Evolutionary conservation across 352 stramenopile genomes (phyloP).

Genomic region (Phytophthora kernoviae): DNA sequence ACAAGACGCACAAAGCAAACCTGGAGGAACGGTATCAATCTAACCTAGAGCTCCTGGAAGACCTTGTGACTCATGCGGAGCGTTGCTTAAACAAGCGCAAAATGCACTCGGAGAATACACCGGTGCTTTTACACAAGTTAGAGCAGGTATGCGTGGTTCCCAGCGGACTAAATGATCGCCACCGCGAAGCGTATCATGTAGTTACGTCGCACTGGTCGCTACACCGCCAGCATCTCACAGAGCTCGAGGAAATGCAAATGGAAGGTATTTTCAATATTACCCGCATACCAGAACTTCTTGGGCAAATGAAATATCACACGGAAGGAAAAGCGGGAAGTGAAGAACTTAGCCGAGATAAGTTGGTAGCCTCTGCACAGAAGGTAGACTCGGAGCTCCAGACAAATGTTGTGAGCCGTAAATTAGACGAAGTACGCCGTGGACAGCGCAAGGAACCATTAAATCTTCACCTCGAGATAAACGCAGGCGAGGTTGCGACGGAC

Average conservation of each 20-base stretch:
- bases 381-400: conserved; percentile 37
- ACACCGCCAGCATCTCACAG: conserved; percentile 52
- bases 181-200: conserved; percentile 66
- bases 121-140: conserved; percentile 61
- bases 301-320: conserved; percentile 69
- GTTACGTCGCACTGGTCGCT: conserved; percentile 68
- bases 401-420: conserved; percentile 49
- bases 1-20: conserved; percentile 37
- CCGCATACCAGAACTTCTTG: conserved; percentile 69
- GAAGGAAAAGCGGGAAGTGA: conserved; percentile 60
- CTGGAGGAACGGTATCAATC: conserved; percentile 46
- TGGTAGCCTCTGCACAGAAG: conserved; percentile 31
- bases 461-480: conserved; percentile 38
- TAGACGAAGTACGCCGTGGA: conserved; percentile 66
- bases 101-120: conserved; percentile 70
- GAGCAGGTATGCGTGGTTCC: conserved; percentile 71
- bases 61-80: conserved; percentile 57
- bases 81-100: conserved; percentile 79
- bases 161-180: conserved; percentile 40
- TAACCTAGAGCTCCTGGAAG: conserved; percentile 55
- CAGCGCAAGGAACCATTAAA: conserved; percentile 58
- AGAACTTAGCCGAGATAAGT: conserved; percentile 44
- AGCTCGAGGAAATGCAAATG: conserved; percentile 80
- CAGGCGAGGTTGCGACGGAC: conserved; percentile 23
- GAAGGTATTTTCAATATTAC: conserved; percentile 79